These are phyloP conservation scores for Cyclotella sp. DNA, from an alignment of 108 stramenopile species.

Conservation along the genomic window DNA sequence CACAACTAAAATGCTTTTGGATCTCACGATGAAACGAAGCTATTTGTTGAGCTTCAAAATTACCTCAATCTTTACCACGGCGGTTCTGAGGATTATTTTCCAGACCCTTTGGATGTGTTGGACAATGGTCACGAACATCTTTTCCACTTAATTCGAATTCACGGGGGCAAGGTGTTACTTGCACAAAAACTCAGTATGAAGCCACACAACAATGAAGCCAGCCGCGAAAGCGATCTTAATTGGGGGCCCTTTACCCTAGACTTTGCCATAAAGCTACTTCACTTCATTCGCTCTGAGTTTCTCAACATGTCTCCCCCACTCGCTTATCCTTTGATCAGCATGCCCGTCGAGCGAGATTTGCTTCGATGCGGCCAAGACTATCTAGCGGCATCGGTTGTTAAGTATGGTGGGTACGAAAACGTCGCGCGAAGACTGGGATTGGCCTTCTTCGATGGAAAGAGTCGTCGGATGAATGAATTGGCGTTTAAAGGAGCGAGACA, in stretches of 20 bases:
- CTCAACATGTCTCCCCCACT: conserved; percentile 58
- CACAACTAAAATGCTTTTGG: not conserved
- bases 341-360: conserved; percentile 55
- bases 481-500: conserved; percentile 22
- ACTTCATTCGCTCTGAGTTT: conserved; percentile 59
- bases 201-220: not conserved
- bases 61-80: conserved; percentile 57
- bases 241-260: conserved; percentile 68
- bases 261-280: conserved; percentile 64
- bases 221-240: conserved; percentile 25
- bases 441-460: conserved; percentile 35
- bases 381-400: conserved; percentile 47
- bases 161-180: conserved; percentile 69
- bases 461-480: conserved; percentile 19
- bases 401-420: conserved; percentile 80
- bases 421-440: conserved; percentile 72
- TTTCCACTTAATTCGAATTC: conserved; percentile 56
- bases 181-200: conserved; percentile 63
- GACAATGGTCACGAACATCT: conserved; percentile 39
- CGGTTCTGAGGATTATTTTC: conserved; percentile 53
- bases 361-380: conserved; percentile 23
- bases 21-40: not conserved
- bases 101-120: conserved; percentile 35
- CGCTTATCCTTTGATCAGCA: conserved; percentile 45
- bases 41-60: conserved; percentile 58